phyloP scores from a whole-genome alignment of 768 basidiomycete genomes.

The Boletus fagicola region DNA sequence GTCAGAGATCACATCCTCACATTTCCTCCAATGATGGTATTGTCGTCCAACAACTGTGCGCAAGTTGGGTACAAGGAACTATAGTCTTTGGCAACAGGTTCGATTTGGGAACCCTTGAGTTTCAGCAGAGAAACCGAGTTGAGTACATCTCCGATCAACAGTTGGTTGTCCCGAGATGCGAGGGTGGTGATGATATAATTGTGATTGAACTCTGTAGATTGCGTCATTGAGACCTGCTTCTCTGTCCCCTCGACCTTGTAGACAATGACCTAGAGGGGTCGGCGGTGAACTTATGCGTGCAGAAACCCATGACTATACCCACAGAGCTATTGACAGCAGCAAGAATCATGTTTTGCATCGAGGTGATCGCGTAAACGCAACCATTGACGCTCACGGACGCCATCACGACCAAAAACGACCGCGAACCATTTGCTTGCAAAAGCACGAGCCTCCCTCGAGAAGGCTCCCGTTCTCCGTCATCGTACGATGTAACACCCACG shows the following conservation, averaged over 20 bases:
- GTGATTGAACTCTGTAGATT: slow-evolving; percentile 68
- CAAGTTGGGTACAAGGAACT: slow-evolving; percentile 71
- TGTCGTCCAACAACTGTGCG: slow-evolving; percentile 55
- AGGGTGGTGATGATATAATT: slow-evolving; percentile 77
- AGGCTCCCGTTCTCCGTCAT: slow-evolving; percentile 47
- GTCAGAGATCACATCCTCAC: slow-evolving; percentile 42
- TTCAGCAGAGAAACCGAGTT: slow-evolving; percentile 73
- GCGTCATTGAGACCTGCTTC: slow-evolving; percentile 32
- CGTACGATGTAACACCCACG: slow-evolving; percentile 46
- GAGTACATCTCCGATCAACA: slow-evolving; percentile 79
- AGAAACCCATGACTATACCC: slow-evolving; percentile 24
- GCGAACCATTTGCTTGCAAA: slow-evolving; percentile 37
- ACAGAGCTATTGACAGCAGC: slow-evolving; percentile 80
- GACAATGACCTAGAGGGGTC: slow-evolving; percentile 42
- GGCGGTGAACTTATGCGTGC: neutral
- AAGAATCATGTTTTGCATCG: slow-evolving; percentile 50
- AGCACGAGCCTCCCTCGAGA: slow-evolving; percentile 61
- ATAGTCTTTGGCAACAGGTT: slow-evolving; percentile 69
- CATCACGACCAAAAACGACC: slow-evolving; percentile 32
- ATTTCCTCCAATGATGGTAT: slow-evolving; percentile 69
- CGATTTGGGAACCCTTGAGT: slow-evolving; percentile 43
- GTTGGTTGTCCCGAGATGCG: slow-evolving; percentile 47
- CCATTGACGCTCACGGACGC: slow-evolving; percentile 52
- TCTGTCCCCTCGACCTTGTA: slow-evolving; percentile 41
- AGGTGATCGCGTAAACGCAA: slow-evolving; percentile 64